phyloP scores from a whole-genome alignment of 2,329 filamentous ascomycete genomes.

The Colletotrichum theobromicola region DNA sequence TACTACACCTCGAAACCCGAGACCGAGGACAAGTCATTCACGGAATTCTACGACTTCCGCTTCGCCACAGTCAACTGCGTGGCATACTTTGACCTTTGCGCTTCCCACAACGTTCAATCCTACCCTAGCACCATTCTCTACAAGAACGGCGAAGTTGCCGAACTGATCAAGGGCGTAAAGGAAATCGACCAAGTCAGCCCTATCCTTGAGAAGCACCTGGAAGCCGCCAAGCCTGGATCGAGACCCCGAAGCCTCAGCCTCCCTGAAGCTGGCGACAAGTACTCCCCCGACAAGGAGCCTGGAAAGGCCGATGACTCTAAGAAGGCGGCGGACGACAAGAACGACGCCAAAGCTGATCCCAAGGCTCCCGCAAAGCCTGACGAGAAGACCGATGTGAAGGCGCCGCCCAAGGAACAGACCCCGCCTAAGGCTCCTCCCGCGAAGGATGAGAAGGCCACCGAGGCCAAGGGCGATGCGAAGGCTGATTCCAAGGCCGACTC shows the following conservation, averaged over 20 bases:
- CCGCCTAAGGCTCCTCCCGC: constrained; percentile 13
- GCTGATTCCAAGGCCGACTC: constrained; percentile 22
- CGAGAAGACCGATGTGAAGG: constrained; percentile 35
- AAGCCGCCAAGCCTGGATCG: constrained; percentile 80
- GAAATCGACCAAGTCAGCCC: constrained; percentile 69
- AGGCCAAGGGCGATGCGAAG: constrained; percentile 27
- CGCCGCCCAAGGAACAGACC: constrained; percentile 24
- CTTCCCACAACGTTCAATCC: constrained; percentile 66
- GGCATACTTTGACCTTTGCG: constrained; percentile 80
- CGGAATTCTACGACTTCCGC: constrained; percentile 84
- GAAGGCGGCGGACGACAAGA: constrained; percentile 23
- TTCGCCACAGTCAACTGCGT: constrained; percentile 89
- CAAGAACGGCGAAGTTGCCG: constrained; percentile 74
- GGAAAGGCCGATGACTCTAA: constrained; percentile 29
- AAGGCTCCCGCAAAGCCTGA: constrained; percentile 26
- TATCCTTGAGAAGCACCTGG: constrained; percentile 78
- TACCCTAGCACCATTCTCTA: constrained; percentile 83
- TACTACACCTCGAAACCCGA: constrained; percentile 84
- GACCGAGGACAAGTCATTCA: constrained; percentile 67
- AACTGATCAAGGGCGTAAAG: constrained; percentile 70
- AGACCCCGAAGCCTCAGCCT: constrained; percentile 72
- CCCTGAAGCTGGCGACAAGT: constrained; percentile 72
- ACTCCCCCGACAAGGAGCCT: constrained; percentile 37
- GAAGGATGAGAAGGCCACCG: constrained; percentile 31
- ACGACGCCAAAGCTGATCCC: constrained; percentile 23